phyloP scores from a whole-genome alignment of 2,329 filamentous ascomycete genomes.

The Claviceps fusiformis region DNA sequence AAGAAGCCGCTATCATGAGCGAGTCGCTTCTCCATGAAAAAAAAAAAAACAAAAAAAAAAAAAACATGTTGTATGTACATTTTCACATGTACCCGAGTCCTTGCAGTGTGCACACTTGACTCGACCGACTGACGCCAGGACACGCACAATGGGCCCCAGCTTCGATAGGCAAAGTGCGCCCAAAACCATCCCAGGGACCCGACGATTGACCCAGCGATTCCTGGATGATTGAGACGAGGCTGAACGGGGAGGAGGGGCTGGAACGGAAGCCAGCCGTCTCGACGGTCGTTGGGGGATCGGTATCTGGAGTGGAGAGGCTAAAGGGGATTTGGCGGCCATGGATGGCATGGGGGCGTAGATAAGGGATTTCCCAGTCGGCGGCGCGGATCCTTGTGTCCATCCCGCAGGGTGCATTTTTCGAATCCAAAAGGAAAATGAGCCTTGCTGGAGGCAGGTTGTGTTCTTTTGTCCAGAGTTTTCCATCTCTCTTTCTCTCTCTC shows the following conservation, averaged over 20 bases:
- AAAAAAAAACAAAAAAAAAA: too few species aligned
- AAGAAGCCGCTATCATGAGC: background rate
- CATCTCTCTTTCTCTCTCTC: background rate
- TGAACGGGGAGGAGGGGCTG: background rate
- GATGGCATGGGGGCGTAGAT: background rate
- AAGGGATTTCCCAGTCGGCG: conserved; percentile 3
- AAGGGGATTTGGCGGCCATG: background rate
- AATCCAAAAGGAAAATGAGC: background rate
- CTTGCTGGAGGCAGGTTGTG: background rate
- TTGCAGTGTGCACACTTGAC: background rate
- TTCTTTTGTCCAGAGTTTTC: too few species aligned
- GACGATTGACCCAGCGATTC: background rate
- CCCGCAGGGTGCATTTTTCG: background rate
- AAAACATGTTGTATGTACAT: too few species aligned
- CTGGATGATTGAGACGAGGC: background rate
- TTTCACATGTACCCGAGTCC: background rate
- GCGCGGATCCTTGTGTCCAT: conserved; percentile 3
- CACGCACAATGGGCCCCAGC: background rate
- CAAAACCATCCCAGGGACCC: background rate
- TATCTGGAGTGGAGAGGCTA: background rate
- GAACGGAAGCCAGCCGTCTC: background rate
- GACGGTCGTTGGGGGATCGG: background rate
- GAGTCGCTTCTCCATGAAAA: background rate
- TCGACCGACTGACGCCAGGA: background rate
- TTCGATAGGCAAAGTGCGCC: background rate